phyloP scores from a whole-genome alignment of 2,329 filamentous ascomycete species.

The Claviceps africana region DNA sequence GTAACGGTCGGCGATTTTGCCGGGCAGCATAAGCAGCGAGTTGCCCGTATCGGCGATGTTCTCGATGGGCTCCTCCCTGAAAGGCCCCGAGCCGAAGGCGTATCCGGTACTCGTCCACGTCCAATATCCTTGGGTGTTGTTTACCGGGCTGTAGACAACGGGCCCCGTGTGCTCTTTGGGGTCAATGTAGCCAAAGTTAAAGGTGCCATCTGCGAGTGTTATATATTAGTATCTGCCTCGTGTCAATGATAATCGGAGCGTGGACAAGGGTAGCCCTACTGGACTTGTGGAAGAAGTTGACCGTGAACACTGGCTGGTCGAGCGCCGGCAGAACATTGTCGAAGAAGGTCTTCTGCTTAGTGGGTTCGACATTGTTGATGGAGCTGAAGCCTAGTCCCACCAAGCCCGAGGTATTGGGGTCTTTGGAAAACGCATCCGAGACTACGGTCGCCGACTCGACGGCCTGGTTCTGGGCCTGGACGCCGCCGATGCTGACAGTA shows the following conservation, averaged over 20 bases:
- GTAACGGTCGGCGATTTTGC: slow-evolving; percentile 33
- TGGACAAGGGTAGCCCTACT: slow-evolving; percentile 7
- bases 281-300: slow-evolving; percentile 42
- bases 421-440: slow-evolving; percentile 24
- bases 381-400: slow-evolving; percentile 29
- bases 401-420: slow-evolving; percentile 27
- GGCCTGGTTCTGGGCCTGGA: slow-evolving; percentile 27
- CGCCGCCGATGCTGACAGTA: slow-evolving; percentile 25
- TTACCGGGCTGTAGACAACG: slow-evolving; percentile 47
- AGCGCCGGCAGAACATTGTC: slow-evolving; percentile 16
- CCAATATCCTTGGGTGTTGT: slow-evolving; percentile 54
- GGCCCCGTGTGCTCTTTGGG: slow-evolving; percentile 44
- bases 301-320: slow-evolving; percentile 44
- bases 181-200: slow-evolving; percentile 64
- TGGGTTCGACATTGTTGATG: slow-evolving; percentile 28
- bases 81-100: slow-evolving; percentile 7
- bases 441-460: slow-evolving; percentile 30
- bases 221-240: not conserved
- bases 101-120: slow-evolving; percentile 12
- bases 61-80: slow-evolving; percentile 25
- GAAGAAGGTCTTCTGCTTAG: slow-evolving; percentile 29
- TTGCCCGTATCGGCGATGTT: slow-evolving; percentile 46
- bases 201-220: slow-evolving; percentile 37
- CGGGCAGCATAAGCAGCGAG: slow-evolving; percentile 45
- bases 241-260: not conserved